Conservation (phyloP, 2,329 filamentous ascomycete species). For the Chlorencoelia australis region DNA sequence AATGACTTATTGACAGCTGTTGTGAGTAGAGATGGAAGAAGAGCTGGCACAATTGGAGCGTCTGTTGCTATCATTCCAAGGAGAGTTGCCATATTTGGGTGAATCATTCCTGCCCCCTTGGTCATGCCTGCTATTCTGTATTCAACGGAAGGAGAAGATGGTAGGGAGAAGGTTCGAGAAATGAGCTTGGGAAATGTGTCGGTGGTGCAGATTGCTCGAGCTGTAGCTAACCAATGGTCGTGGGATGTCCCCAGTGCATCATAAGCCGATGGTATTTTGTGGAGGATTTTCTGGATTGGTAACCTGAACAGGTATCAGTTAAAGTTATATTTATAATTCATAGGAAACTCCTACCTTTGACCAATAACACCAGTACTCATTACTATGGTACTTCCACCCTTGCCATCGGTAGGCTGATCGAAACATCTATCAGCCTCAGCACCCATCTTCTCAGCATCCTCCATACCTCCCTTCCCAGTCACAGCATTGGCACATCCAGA, state of each 20-base stretch:
- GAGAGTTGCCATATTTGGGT: slow-evolving; percentile 94
- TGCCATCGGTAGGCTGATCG: slow-evolving; percentile 33
- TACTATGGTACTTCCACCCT: slow-evolving; percentile 62
- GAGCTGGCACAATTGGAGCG: slow-evolving; percentile 60
- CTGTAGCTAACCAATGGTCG: slow-evolving; percentile 73
- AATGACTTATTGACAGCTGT: slow-evolving; percentile 75
- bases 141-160: slow-evolving; percentile 64
- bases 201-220: slow-evolving; percentile 89
- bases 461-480: slow-evolving; percentile 78
- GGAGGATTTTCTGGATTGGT: slow-evolving; percentile 82
- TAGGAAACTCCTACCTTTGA: slow-evolving; percentile 49
- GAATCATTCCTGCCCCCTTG: slow-evolving; percentile 97
- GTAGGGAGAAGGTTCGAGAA: slow-evolving; percentile 68
- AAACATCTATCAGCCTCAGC: slow-evolving; percentile 61
- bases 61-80: slow-evolving; percentile 87
- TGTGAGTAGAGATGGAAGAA: slow-evolving; percentile 61
- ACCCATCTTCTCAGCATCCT: slow-evolving; percentile 83
- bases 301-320: slow-evolving; percentile 40
- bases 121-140: slow-evolving; percentile 89
- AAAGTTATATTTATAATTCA: background rate
- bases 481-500: slow-evolving; percentile 96
- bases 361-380: slow-evolving; percentile 99
- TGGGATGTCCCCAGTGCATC: slow-evolving; percentile 62
- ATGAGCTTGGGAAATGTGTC: slow-evolving; percentile 95
- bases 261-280: slow-evolving; percentile 69